Conservation (phyloP, 1,284 basidiomycete species). For the Ustilago esculenta region DNA sequence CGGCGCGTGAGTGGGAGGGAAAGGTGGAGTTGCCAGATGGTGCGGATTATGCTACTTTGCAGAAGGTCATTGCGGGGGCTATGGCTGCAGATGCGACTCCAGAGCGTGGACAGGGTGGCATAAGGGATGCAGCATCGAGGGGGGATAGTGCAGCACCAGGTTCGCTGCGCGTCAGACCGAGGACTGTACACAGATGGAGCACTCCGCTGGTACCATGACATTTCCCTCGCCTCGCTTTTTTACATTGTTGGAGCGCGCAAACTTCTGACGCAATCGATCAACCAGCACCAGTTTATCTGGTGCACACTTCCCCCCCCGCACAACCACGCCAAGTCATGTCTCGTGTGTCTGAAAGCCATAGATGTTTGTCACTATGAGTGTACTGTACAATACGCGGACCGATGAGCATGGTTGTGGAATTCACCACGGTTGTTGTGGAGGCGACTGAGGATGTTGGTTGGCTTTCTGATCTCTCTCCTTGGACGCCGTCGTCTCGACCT, state of each 20-base stretch:
- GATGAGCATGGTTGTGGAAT: too few species aligned
- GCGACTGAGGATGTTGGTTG: neutral
- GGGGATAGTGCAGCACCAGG: conserved; percentile 14
- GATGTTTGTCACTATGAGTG: too few species aligned
- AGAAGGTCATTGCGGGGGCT: conserved; percentile 23
- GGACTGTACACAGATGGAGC: conserved; percentile 41
- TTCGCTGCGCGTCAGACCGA: conserved; percentile 17
- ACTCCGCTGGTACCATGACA: conserved; percentile 16
- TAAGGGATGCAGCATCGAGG: neutral
- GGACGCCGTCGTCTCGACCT: conserved; percentile 48
- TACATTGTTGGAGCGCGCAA: too few species aligned
- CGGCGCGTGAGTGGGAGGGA: conserved; percentile 2
- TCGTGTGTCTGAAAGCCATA: too few species aligned
- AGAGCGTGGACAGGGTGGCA: neutral
- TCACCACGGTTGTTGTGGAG: conserved; percentile 28
- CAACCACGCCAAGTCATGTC: too few species aligned
- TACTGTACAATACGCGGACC: too few species aligned
- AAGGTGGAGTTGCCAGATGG: conserved; percentile 15
- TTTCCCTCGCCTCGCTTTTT: too few species aligned
- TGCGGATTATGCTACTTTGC: conserved; percentile 25
- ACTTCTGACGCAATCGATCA: too few species aligned
- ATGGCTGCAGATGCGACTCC: conserved; percentile 5
- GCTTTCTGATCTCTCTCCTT: conserved; percentile 37
- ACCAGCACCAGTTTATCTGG: too few species aligned
- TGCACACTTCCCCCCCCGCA: too few species aligned